phyloP scores from a whole-genome alignment of 768 basidiomycete species.

The Mycena indigotica region DNA sequence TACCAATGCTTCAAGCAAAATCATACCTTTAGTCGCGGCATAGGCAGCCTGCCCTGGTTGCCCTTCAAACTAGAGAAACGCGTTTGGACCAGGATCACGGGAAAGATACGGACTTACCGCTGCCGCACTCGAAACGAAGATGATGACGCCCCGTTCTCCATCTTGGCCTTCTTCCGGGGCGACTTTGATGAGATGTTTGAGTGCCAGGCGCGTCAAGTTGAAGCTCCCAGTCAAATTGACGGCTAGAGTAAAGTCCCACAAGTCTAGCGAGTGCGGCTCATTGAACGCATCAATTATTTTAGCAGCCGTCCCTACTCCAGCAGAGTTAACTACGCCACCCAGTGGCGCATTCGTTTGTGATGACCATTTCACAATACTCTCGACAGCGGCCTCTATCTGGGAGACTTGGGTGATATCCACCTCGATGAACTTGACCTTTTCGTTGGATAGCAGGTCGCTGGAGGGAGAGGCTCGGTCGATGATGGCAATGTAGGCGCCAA shows the following conservation, averaged over 20 bases:
- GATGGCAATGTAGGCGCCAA: slow-evolving; percentile 51
- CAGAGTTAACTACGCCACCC: slow-evolving; percentile 64
- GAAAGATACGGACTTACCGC: slow-evolving; percentile 35
- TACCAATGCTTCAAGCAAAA: too few species aligned
- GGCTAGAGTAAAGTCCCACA: slow-evolving; percentile 54
- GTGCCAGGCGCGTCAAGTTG: slow-evolving; percentile 57
- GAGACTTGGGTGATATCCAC: slow-evolving; percentile 43
- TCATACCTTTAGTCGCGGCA: slow-evolving; percentile 56
- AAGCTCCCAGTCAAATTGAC: slow-evolving; percentile 64
- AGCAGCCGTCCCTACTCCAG: slow-evolving; percentile 48
- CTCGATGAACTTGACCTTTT: slow-evolving; percentile 40
- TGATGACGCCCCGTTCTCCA: slow-evolving; percentile 60
- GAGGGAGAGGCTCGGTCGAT: slow-evolving; percentile 51
- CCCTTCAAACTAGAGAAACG: slow-evolving; percentile 48
- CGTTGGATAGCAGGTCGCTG: slow-evolving; percentile 23
- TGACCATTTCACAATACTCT: slow-evolving; percentile 42
- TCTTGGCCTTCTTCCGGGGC: slow-evolving; percentile 46
- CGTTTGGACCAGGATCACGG: not conserved
- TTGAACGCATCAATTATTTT: slow-evolving; percentile 52
- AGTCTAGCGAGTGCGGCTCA: slow-evolving; percentile 48
- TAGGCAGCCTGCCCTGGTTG: slow-evolving; percentile 62
- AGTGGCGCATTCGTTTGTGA: slow-evolving; percentile 44
- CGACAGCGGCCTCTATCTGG: slow-evolving; percentile 43
- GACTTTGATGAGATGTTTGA: slow-evolving; percentile 51
- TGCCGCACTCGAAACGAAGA: slow-evolving; percentile 57